phyloP scores from a whole-genome alignment of 768 basidiomycete genomes.

The Candolleomyces eurysporus region DNA sequence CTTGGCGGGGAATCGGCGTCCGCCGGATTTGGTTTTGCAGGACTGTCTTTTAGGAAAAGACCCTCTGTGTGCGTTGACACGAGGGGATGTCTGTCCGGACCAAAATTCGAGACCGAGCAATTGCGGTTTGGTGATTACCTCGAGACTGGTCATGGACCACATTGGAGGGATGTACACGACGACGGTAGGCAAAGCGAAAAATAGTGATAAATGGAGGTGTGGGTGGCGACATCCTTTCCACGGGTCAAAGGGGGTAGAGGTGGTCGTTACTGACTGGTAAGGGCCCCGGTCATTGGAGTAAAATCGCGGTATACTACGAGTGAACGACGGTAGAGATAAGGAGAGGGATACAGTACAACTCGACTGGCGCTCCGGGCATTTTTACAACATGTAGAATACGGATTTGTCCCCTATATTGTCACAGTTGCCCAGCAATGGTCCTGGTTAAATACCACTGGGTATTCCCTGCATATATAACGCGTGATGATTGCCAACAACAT shows the following conservation, averaged over 20 bases:
- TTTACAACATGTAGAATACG: too few relatives aligned
- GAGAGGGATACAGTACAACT: too few relatives aligned
- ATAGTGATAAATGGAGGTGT: conserved; percentile 38
- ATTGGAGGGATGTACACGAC: conserved; percentile 39
- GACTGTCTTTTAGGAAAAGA: conserved; percentile 40
- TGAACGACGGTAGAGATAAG: too few relatives aligned
- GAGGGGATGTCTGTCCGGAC: conserved; percentile 12
- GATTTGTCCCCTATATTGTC: too few relatives aligned
- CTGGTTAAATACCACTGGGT: too few relatives aligned
- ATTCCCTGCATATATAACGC: too few relatives aligned
- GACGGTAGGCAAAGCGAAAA: conserved; percentile 24
- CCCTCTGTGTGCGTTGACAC: conserved; percentile 31
- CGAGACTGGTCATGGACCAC: conserved; percentile 40
- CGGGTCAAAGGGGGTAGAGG: conserved; percentile 32
- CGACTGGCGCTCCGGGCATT: too few relatives aligned
- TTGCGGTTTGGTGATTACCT: conserved; percentile 35
- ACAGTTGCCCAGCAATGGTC: too few relatives aligned
- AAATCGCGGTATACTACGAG: too few relatives aligned
- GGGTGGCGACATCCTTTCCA: conserved; percentile 48
- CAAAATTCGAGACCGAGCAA: neutral
- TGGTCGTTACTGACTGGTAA: conserved; percentile 25
- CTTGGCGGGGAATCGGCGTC: conserved; percentile 24
- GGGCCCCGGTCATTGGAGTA: too few relatives aligned
- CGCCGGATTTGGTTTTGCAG: conserved; percentile 39
- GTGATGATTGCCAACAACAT: neutral